Conservation (phyloP, 2,329 filamentous ascomycete genomes). For the Arthrobotrys musiformis region DNA sequence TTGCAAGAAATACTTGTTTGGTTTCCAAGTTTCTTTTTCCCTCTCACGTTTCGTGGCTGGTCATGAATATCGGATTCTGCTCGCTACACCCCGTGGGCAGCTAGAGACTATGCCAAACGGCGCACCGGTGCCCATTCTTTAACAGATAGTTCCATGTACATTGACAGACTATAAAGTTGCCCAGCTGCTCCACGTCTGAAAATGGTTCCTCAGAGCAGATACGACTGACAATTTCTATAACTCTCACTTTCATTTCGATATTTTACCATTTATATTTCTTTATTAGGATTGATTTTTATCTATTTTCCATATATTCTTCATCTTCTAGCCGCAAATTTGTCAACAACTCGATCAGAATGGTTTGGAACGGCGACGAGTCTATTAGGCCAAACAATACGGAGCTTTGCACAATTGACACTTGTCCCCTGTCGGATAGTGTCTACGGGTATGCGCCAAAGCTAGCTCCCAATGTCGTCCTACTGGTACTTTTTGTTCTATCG, state of each 20-base stretch:
- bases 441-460: conserved; percentile 57
- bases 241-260: not conserved
- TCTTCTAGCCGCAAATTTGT: not conserved
- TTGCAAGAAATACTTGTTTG: not conserved
- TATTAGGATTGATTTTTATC: not conserved
- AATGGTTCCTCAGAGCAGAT: not conserved
- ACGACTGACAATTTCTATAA: not conserved
- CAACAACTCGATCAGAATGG: conserved; percentile 16
- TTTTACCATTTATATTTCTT: not conserved
- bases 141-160: not conserved
- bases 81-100: not conserved
- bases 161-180: not conserved
- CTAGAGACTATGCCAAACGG: not conserved
- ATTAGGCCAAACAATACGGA: not conserved
- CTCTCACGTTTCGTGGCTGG: not conserved
- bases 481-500: conserved; percentile 56
- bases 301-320: not conserved
- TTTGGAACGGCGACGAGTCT: conserved; percentile 11
- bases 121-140: too few relatives aligned
- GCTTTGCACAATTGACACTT: conserved; percentile 56
- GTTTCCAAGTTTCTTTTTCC: not conserved
- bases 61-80: not conserved
- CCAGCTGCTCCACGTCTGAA: not conserved
- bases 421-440: conserved; percentile 48
- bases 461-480: conserved; percentile 54